Percentiles rank a stretch among this genome's conserved stretches.
Evolutionary conservation across 495 filamentous ascomycete species (phyloP).

Genomic region (Lichenothelia convexa): DNA sequence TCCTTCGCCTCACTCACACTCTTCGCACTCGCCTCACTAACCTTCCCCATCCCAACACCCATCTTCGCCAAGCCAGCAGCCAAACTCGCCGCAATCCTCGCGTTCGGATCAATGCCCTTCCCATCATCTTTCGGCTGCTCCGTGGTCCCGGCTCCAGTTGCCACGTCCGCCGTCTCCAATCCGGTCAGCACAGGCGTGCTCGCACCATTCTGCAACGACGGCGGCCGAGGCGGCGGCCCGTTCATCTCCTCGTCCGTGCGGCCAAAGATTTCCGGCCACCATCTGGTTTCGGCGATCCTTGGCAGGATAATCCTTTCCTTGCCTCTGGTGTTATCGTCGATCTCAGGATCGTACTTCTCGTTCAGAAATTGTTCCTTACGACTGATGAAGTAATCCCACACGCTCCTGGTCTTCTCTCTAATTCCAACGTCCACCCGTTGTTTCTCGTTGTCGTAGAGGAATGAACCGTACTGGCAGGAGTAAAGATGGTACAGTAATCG

Average conservation of each 20-base stretch:
- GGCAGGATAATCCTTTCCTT: slow-evolving; percentile 77
- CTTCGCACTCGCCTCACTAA: neutral
- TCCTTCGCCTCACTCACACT: neutral
- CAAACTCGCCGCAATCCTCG: neutral
- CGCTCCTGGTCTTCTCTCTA: slow-evolving; percentile 58
- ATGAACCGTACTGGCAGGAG: slow-evolving; percentile 92
- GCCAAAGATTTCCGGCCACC: slow-evolving; percentile 86
- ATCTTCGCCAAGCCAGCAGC: neutral
- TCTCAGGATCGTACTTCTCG: slow-evolving; percentile 49
- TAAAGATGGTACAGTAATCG: slow-evolving; percentile 87
- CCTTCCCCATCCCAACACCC: neutral
- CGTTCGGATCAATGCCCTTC: no score
- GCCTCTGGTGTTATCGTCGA: slow-evolving; percentile 61
- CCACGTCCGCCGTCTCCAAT: slow-evolving; percentile 5
- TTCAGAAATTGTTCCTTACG: slow-evolving; percentile 66
- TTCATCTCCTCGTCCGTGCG: slow-evolving; percentile 89
- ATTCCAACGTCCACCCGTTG: slow-evolving; percentile 61
- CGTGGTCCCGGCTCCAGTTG: slow-evolving; percentile 4
- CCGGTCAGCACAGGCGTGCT: slow-evolving; percentile 7
- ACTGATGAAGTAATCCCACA: slow-evolving; percentile 89
- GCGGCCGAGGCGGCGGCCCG: slow-evolving; percentile 21
- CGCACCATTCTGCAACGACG: neutral
- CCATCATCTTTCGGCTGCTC: neutral
- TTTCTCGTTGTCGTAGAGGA: slow-evolving; percentile 88
- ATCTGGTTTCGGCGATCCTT: slow-evolving; percentile 44